A percentile compares a stretch with the other conserved stretches of the same genome.
Evolutionary conservation across 2,329 filamentous ascomycete genomes (phyloP).

Genomic region (Cladorrhinum sp.): DNA sequence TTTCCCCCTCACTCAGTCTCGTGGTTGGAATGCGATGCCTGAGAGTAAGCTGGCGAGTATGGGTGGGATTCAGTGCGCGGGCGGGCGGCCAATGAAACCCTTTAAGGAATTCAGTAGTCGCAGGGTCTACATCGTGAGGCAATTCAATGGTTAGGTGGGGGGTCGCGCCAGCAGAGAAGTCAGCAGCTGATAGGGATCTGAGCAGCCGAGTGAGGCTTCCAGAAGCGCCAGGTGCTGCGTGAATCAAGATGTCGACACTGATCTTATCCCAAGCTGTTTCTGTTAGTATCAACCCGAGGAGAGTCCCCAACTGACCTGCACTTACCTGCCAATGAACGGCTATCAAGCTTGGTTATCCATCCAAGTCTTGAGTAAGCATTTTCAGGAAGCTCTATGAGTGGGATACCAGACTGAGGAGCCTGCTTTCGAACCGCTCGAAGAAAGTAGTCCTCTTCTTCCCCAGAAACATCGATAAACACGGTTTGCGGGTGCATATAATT

Average conservation of each 20-base stretch:
- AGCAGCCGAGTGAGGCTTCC: slow-evolving; percentile 76
- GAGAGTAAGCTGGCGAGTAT: slow-evolving; percentile 61
- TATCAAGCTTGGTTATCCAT: slow-evolving; percentile 79
- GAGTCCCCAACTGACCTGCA: slow-evolving; percentile 8
- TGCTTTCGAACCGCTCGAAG: slow-evolving; percentile 56
- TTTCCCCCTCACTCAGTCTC: slow-evolving; percentile 63
- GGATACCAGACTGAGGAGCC: slow-evolving; percentile 47
- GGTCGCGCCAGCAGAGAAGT: slow-evolving; percentile 66
- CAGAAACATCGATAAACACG: slow-evolving; percentile 67
- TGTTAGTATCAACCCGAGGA: slow-evolving; percentile 23
- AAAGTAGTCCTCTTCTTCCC: slow-evolving; percentile 68
- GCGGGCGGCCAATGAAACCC: slow-evolving; percentile 66
- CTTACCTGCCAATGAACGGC: slow-evolving; percentile 63
- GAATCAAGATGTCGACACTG: slow-evolving; percentile 78
- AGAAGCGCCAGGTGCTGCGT: slow-evolving; percentile 67
- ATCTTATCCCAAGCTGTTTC: slow-evolving; percentile 70
- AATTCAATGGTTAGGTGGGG: slow-evolving; percentile 85
- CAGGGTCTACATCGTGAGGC: slow-evolving; percentile 64
- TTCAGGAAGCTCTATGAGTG: slow-evolving; percentile 72
- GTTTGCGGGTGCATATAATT: slow-evolving; percentile 74
- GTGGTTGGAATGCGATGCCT: slow-evolving; percentile 68
- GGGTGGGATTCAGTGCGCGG: slow-evolving; percentile 36
- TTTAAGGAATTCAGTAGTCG: slow-evolving; percentile 61
- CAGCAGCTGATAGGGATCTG: slow-evolving; percentile 69
- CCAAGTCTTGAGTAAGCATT: slow-evolving; percentile 60